Conservation (phyloP, 2,329 filamentous ascomycete genomes). For the Aphanoascus verrucosus region DNA sequence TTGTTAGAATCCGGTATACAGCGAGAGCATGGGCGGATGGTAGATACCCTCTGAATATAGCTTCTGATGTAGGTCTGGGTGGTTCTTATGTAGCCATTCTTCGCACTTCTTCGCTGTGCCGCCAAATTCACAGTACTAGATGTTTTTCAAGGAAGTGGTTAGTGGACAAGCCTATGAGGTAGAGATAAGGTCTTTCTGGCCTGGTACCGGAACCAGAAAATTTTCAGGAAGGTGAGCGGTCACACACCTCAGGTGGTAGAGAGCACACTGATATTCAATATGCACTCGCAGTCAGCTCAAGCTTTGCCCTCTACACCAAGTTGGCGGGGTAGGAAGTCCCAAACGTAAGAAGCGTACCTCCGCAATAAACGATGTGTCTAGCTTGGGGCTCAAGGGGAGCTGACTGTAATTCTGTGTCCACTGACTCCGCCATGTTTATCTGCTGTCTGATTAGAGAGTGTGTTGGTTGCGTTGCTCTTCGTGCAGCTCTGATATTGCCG, state of each 20-base stretch:
- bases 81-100: constrained; percentile 75
- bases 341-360: constrained; percentile 35
- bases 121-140: constrained; percentile 96
- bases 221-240: background rate
- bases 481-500: background rate
- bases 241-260: constrained; percentile 55
- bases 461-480: background rate
- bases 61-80: constrained; percentile 61
- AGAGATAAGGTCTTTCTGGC: background rate
- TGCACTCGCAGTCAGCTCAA: constrained; percentile 1
- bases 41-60: constrained; percentile 74
- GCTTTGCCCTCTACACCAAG: background rate
- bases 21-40: background rate
- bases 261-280: constrained; percentile 44
- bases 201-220: background rate
- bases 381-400: constrained; percentile 35
- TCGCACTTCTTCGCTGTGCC: constrained; percentile 94
- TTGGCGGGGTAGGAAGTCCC: constrained; percentile 4
- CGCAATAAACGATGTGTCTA: constrained; percentile 52
- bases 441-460: background rate
- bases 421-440: constrained; percentile 14
- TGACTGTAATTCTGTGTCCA: constrained; percentile 10
- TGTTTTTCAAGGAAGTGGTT: background rate
- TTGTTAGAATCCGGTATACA: background rate
- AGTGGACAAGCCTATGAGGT: background rate